A percentile compares a stretch with the other conserved stretches of the same genome.
Conservation (phyloP, 305 asterid species). For the Rubia balearica region DNA sequence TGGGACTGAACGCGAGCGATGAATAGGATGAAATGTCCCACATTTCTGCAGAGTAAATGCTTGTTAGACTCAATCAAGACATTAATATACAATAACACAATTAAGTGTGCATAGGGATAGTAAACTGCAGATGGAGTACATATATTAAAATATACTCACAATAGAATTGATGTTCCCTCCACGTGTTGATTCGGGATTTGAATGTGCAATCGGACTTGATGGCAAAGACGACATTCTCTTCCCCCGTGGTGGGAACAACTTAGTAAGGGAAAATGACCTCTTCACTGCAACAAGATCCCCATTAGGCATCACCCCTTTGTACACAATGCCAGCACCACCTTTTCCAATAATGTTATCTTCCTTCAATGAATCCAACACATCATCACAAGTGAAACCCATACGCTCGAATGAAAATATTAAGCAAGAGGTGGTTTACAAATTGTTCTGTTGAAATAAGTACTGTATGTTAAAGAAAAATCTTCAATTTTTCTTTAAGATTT, state of each 20-base stretch:
- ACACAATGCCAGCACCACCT: too few species aligned
- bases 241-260: slow-evolving; percentile 48
- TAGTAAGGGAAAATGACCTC: slow-evolving; percentile 64
- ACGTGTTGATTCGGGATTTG: slow-evolving; percentile 77
- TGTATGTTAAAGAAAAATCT: too few species aligned
- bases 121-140: too few species aligned
- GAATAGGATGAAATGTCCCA: slow-evolving; percentile 42
- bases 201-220: slow-evolving; percentile 57
- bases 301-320: too few species aligned
- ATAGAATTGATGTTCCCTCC: slow-evolving; percentile 43
- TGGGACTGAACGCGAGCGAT: slow-evolving; percentile 86
- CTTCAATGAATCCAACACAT: too few species aligned
- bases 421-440: too few species aligned
- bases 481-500: too few species aligned
- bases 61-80: not conserved
- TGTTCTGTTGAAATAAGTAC: too few species aligned
- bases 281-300: too few species aligned
- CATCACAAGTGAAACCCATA: too few species aligned
- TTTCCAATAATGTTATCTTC: too few species aligned
- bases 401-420: too few species aligned
- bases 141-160: slow-evolving; percentile 39
- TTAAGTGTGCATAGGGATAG: not conserved
- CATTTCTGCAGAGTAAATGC: slow-evolving; percentile 36
- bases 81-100: not conserved
- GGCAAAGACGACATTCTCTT: slow-evolving; percentile 76